Evolutionary conservation across 805 yeast genomes (phyloP).

Genomic region (Yarrowia yakushimensis): DNA sequence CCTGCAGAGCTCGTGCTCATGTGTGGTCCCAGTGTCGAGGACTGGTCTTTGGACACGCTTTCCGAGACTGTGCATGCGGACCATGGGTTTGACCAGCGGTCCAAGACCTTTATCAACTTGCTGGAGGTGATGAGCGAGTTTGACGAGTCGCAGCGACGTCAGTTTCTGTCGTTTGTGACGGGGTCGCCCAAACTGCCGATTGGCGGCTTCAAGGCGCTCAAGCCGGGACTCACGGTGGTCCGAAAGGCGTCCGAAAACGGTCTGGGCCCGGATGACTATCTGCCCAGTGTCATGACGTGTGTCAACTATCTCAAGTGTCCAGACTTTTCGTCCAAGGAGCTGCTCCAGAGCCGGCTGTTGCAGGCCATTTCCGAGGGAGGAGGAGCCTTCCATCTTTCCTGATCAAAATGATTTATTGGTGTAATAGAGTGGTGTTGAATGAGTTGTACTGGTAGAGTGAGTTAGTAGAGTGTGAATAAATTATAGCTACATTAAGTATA

Average conservation of each 20-base stretch:
- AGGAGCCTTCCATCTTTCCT: constrained; percentile 79
- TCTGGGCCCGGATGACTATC: constrained; percentile 64
- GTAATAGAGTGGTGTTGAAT: background rate
- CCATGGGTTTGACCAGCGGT: constrained; percentile 80
- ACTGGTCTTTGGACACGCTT: constrained; percentile 64
- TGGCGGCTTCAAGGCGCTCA: constrained; percentile 83
- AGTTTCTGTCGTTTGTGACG: constrained; percentile 80
- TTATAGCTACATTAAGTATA: too few relatives aligned
- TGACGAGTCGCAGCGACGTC: constrained; percentile 53
- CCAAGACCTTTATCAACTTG: constrained; percentile 57
- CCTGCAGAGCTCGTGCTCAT: constrained; percentile 68
- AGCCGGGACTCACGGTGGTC: constrained; percentile 85
- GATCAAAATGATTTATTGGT: constrained; percentile 26
- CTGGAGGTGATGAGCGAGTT: constrained; percentile 61
- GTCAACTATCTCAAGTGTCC: constrained; percentile 92
- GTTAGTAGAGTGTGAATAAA: too few relatives aligned
- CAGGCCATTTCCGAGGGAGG: constrained; percentile 87
- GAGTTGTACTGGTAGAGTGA: too few relatives aligned
- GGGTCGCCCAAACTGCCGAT: constrained; percentile 91
- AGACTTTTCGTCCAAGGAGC: constrained; percentile 59
- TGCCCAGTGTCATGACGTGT: constrained; percentile 98
- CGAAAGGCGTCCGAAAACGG: constrained; percentile 65
- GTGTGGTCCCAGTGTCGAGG: constrained; percentile 79
- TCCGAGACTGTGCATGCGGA: constrained; percentile 67
- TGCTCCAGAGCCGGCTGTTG: constrained; percentile 55